Conservation (phyloP, 2,329 filamentous ascomycete species). For the Pyrenophora teres region DNA sequence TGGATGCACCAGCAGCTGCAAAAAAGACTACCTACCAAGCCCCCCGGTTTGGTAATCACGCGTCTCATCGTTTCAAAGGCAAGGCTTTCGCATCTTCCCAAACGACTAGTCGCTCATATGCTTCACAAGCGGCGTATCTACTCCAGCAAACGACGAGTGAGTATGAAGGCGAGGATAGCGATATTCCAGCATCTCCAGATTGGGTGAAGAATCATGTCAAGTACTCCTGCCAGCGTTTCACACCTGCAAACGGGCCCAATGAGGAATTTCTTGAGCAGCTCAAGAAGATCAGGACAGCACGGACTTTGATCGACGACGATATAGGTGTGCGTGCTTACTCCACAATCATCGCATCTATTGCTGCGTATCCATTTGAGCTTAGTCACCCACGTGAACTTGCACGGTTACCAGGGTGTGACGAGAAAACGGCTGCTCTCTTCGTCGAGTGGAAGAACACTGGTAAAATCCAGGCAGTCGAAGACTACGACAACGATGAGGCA, state of each 20-base stretch:
- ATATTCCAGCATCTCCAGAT: constrained; percentile 69
- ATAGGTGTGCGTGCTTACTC: constrained; percentile 86
- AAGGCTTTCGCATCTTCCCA: constrained; percentile 37
- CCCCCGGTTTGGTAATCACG: constrained; percentile 22
- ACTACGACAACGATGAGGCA: constrained; percentile 66
- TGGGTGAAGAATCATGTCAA: constrained; percentile 67
- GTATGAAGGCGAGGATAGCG: constrained; percentile 62
- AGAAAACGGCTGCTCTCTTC: constrained; percentile 78
- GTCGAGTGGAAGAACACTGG: constrained; percentile 72
- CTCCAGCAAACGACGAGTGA: constrained; percentile 77
- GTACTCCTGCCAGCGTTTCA: constrained; percentile 82
- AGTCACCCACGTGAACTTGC: constrained; percentile 51
- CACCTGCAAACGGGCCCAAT: constrained; percentile 73
- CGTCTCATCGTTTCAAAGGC: constrained; percentile 40
- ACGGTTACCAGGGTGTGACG: constrained; percentile 75
- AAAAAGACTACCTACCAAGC: constrained; percentile 20
- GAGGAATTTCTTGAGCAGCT: constrained; percentile 74
- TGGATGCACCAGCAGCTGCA: constrained; percentile 46
- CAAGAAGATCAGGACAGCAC: constrained; percentile 71
- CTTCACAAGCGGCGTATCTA: constrained; percentile 49
- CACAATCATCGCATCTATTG: constrained; percentile 79
- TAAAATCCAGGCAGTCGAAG: constrained; percentile 65
- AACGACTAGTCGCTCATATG: constrained; percentile 13
- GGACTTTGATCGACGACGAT: constrained; percentile 73
- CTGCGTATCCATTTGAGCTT: constrained; percentile 74